Base-by-base conservation (phyloP, 495 filamentous ascomycete genomes). In the Aspergillus nidulans region DNA sequence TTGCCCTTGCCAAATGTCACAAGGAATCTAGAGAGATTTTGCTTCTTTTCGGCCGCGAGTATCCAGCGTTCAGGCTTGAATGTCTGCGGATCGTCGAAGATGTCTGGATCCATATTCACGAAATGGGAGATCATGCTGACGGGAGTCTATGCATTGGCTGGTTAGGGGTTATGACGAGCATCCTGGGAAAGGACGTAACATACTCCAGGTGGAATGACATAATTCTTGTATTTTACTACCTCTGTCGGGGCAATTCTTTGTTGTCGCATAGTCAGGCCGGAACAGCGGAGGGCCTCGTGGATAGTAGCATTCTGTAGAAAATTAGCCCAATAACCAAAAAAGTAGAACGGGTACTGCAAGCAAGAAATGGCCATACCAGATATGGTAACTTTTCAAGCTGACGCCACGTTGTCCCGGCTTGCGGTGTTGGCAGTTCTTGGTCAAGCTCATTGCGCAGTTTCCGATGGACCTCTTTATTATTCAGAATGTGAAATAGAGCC, bases 61-160 rank as follows among this genome's bases (percentile, higher is more conserved):
- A 80, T 60, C 77, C 77, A 85, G 20, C 81, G 69, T 10, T 78
- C 74, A 4, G 81, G 79, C 6, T 69, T 57, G 58, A 81, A 84
- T 15, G 57, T 57, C 4, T 72, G 54, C 0, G 80, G 73, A 8
- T 79, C 56, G 0, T 78, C 72, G 56, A 81, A 85, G 36, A 81
- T 61, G 1, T 55, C 58, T 23, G 77, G 70, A 58, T 81, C 69
- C 47, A 63, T 71, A 49, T 77, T 75, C 44, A 77, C 62, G 36
- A 77, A 73, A 20, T 71, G 72, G 16, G 69, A 65, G 1, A 64
- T 72, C 66, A 79, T 68, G 55, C 76, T 73, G 21, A 83, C 65
- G 0, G 69, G 69, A 1, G 73, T 80, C 63, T 73, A 41, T 3
- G 61, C 13, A 43, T 24, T 18, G 19, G 13, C 60, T 25, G 53